phyloP scores from a whole-genome alignment of 2,329 filamentous ascomycete genomes.

The Pyrenochaeta sp. region DNA sequence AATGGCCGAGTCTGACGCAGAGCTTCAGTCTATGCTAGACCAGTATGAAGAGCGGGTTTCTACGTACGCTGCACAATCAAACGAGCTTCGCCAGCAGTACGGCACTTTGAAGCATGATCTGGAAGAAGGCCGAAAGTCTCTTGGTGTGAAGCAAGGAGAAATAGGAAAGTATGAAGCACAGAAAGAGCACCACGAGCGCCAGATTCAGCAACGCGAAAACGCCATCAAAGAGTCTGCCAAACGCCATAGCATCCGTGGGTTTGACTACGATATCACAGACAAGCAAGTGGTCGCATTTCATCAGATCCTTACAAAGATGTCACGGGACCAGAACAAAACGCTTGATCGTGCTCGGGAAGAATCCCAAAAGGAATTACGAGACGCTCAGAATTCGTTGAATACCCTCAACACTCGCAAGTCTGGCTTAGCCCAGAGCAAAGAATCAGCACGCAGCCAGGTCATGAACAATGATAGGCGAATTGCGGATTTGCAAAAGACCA shows the following conservation, averaged over 20 bases:
- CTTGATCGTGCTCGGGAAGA: slow-evolving; percentile 78
- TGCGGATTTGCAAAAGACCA: slow-evolving; percentile 68
- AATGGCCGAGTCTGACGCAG: slow-evolving; percentile 78
- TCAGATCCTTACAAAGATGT: slow-evolving; percentile 75
- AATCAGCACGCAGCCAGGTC: slow-evolving; percentile 76
- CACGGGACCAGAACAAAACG: slow-evolving; percentile 78
- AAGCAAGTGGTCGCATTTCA: slow-evolving; percentile 78
- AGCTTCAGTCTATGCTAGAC: slow-evolving; percentile 73
- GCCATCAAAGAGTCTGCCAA: slow-evolving; percentile 81
- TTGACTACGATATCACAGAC: slow-evolving; percentile 79
- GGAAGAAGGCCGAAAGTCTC: slow-evolving; percentile 52
- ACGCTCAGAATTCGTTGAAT: too few species aligned
- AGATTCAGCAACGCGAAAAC: slow-evolving; percentile 73
- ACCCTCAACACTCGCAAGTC: slow-evolving; percentile 79
- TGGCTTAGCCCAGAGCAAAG: slow-evolving; percentile 75
- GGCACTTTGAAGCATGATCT: slow-evolving; percentile 65
- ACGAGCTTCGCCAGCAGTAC: slow-evolving; percentile 70
- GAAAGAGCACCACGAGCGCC: slow-evolving; percentile 84
- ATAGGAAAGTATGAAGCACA: slow-evolving; percentile 83
- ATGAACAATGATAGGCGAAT: slow-evolving; percentile 75
- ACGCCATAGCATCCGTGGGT: slow-evolving; percentile 81
- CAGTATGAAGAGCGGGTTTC: slow-evolving; percentile 80
- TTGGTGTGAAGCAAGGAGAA: slow-evolving; percentile 63
- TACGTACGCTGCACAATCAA: slow-evolving; percentile 69
- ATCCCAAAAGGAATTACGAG: slow-evolving; percentile 75